Evolutionary conservation across 257 asterid species (phyloP).

Genomic region (Solanum corneliomulleri): DNA sequence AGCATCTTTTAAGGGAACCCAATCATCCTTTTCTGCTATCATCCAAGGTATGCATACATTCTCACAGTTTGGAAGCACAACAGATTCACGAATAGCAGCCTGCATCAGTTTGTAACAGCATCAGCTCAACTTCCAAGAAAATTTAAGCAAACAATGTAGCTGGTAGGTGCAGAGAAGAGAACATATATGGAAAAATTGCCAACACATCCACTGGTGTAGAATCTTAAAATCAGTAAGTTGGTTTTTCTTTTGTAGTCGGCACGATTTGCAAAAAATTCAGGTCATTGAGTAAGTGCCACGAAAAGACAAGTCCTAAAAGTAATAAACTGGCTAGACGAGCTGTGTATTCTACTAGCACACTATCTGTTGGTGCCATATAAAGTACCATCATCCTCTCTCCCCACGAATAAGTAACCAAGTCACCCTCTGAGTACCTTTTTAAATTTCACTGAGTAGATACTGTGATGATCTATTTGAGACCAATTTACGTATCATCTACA

Average conservation of each 20-base stretch:
- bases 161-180: background rate
- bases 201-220: background rate
- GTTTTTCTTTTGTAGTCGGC: background rate
- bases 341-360: background rate
- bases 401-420: background rate
- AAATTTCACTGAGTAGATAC: background rate
- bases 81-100: conserved; percentile 75
- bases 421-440: background rate
- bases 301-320: background rate
- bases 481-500: background rate
- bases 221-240: background rate
- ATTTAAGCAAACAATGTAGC: background rate
- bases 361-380: background rate
- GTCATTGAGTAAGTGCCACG: background rate
- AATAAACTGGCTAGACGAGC: background rate
- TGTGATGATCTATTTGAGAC: background rate
- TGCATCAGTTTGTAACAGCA: conserved; percentile 24
- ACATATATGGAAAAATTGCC: background rate
- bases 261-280: background rate
- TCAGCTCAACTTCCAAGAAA: background rate
- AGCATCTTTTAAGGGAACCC: conserved; percentile 68
- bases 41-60: conserved; percentile 62
- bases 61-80: conserved; percentile 84
- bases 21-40: conserved; percentile 86
- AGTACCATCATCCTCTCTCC: background rate